phyloP scores from a whole-genome alignment of 75 land plant species.

The Selaginella tamariscina region DNA sequence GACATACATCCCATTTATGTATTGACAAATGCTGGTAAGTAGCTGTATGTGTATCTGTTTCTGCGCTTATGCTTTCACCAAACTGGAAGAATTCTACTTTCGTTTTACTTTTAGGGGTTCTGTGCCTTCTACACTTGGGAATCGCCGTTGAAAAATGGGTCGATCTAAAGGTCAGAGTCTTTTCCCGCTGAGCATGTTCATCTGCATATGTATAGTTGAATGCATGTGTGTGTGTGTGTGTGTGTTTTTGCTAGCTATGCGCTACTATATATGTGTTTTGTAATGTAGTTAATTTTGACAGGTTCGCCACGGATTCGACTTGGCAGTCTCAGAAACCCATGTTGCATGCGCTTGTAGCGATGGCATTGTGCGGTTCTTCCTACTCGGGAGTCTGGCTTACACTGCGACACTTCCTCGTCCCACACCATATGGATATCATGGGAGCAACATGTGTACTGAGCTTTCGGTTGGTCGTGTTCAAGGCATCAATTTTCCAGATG shows the following conservation, averaged over 20 bases:
- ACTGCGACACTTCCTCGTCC: conserved; percentile 40
- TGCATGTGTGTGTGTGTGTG: not conserved
- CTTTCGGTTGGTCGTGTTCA: conserved; percentile 23
- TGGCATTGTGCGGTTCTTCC: conserved; percentile 49
- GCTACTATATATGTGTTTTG: not conserved
- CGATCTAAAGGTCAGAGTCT: conserved; percentile 43
- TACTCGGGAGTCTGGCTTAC: conserved; percentile 36
- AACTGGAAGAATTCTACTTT: not conserved
- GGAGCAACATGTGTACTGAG: conserved; percentile 19
- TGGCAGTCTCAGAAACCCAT: conserved; percentile 37
- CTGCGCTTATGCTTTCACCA: too few species aligned
- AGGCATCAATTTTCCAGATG: conserved; percentile 48
- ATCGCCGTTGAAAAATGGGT: conserved; percentile 50
- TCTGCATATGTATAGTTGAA: not conserved
- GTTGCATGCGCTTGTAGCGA: conserved; percentile 69
- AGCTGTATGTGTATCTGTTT: too few species aligned
- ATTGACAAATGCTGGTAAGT: conserved; percentile 44
- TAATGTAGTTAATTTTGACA: conserved; percentile 18
- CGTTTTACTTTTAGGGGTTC: conserved; percentile 24
- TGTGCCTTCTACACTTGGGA: conserved; percentile 43
- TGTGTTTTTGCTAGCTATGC: not conserved
- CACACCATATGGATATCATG: conserved; percentile 29
- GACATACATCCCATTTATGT: conserved; percentile 47
- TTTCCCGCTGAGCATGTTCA: not conserved
- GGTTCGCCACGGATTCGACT: conserved; percentile 45